phyloP scores from a whole-genome alignment of 2,329 filamentous ascomycete species.

The Myrmaecium sp. region DNA sequence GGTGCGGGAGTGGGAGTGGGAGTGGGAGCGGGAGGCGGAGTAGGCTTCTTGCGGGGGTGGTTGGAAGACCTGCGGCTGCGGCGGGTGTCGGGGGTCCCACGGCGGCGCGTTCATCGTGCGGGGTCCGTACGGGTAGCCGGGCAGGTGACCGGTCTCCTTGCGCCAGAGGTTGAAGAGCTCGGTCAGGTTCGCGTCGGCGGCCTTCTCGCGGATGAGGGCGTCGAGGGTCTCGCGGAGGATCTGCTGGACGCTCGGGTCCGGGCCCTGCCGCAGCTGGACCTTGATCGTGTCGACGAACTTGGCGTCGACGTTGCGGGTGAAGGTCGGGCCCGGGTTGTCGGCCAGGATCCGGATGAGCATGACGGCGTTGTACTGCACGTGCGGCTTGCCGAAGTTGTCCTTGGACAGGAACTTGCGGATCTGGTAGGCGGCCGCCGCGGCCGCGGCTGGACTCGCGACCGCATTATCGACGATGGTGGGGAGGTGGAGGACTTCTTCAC shows the following conservation, averaged over 20 bases:
- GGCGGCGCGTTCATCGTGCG: constrained; percentile 28
- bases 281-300: constrained; percentile 67
- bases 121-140: constrained; percentile 9
- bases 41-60: constrained; percentile 4
- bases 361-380: constrained; percentile 85
- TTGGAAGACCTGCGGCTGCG: constrained; percentile 3
- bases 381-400: constrained; percentile 46
- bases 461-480: constrained; percentile 87
- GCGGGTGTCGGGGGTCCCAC: constrained; percentile 10
- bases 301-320: constrained; percentile 78
- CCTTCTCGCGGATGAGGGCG: constrained; percentile 54
- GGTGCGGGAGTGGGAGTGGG: neutral
- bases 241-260: constrained; percentile 63
- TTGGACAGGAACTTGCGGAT: constrained; percentile 71
- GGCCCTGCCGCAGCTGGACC: constrained; percentile 52
- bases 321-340: constrained; percentile 80
- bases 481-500: constrained; percentile 81
- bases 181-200: constrained; percentile 55
- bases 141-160: constrained; percentile 37
- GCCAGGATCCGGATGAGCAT: constrained; percentile 87
- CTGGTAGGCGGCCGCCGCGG: constrained; percentile 59
- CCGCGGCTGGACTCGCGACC: constrained; percentile 78
- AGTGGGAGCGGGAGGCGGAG: constrained; percentile 1
- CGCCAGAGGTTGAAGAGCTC: constrained; percentile 72
- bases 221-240: constrained; percentile 79